Evolutionary conservation across 495 filamentous ascomycete genomes (phyloP), one percentile per base, ranked within the genome.

Genomic region (Lepidopterella palustris): DNA sequence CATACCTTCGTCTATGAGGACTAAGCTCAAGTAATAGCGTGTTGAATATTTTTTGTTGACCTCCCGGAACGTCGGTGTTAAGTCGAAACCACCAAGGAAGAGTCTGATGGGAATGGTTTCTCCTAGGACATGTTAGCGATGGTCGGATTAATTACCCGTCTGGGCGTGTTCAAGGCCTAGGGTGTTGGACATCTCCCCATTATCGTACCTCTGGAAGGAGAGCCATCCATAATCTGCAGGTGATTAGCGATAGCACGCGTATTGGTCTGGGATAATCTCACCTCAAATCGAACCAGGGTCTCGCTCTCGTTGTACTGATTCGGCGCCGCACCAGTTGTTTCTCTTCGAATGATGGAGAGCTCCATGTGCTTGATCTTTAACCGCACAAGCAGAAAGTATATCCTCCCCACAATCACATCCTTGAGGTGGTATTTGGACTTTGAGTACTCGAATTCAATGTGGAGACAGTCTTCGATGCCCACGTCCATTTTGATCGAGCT

Each of bases 361-460:
- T 99, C 93, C 93, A 99, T 99, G 74, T 99, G 95, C 77, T 97
- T 96, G 74, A 99, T 99, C 84, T 99, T 99, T 71, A 99, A 80
- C 70, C 93, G 85, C 61, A 99, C 93, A 25, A 99, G 81, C 64
- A 99, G 77, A 78, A 99, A 99, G 79, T 97, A 99, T 80, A 99
- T 99, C 61, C 93, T 84, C 53, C 93, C 93, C 50, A 99, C 93
- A 66, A 99, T 99, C 55, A 99, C 93, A 75, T 99, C 93, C 79
- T 99, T 99, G 50, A 99, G 83, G 68, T 99, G 93, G 72, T 99
- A 99, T 74, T 97, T 97, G 69, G 85, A 91, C 78, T 99, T 99
- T 72, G 87, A 92, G 76, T 99, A 99, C 76, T 99, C 93, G 70
- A 99, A 99, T 74, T 99, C 93, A 65, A 99, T 99, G 73, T 99